A percentile compares a stretch with the other conserved stretches of the same genome.
Conservation (phyloP, 2,329 filamentous ascomycete genomes). For the Mollisiaceae sp. region DNA sequence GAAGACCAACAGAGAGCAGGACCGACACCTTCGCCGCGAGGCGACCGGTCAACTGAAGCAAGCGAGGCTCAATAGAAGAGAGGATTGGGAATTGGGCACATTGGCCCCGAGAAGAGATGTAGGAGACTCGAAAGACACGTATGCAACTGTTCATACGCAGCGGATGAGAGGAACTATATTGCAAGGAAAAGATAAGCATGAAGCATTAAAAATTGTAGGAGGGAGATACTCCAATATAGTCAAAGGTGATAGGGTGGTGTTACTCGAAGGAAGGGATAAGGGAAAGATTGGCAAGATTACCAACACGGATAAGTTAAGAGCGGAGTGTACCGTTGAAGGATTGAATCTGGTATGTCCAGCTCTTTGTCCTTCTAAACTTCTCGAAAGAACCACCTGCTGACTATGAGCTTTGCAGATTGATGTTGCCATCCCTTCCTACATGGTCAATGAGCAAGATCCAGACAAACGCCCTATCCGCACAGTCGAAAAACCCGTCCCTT, state of each 20-base stretch:
- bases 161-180: slow-evolving; percentile 40
- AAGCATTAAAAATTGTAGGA: slow-evolving; percentile 43
- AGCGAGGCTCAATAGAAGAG: slow-evolving; percentile 63
- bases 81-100: slow-evolving; percentile 80
- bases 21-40: slow-evolving; percentile 36
- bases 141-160: slow-evolving; percentile 58
- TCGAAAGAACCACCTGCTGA: slow-evolving; percentile 16
- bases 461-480: slow-evolving; percentile 50
- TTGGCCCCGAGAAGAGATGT: slow-evolving; percentile 78
- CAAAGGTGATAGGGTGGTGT: slow-evolving; percentile 78
- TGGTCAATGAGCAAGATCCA: slow-evolving; percentile 46
- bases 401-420: slow-evolving; percentile 44
- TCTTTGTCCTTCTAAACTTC: background rate
- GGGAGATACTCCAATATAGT: slow-evolving; percentile 65
- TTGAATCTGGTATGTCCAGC: slow-evolving; percentile 63
- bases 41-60: slow-evolving; percentile 46
- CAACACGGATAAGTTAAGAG: slow-evolving; percentile 58
- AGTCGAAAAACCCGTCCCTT: slow-evolving; percentile 62
- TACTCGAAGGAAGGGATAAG: slow-evolving; percentile 78
- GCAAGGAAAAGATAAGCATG: slow-evolving; percentile 25
- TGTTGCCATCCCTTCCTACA: slow-evolving; percentile 48
- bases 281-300: slow-evolving; percentile 81
- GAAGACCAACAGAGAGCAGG: slow-evolving; percentile 32
- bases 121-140: slow-evolving; percentile 60
- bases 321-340: slow-evolving; percentile 65